These are phyloP conservation scores for Filosporella fistucella DNA, from an alignment of 495 filamentous ascomycete genomes.

Conservation along the genomic window DNA sequence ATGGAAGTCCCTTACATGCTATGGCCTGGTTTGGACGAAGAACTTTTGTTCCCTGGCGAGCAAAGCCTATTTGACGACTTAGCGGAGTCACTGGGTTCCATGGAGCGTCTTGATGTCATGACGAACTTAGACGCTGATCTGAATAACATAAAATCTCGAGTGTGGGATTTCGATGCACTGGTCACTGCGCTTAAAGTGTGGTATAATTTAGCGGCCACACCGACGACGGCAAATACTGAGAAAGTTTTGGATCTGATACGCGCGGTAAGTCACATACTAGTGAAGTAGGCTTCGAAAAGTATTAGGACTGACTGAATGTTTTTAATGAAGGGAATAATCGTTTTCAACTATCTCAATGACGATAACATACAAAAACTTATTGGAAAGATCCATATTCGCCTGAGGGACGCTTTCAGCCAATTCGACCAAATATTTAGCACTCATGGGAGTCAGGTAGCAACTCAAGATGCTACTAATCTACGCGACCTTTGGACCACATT, in stretches of 20 bases:
- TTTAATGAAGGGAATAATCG: not conserved
- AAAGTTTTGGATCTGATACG: not conserved
- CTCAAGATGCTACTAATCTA: not conserved
- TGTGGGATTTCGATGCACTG: not conserved
- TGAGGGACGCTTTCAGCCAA: not conserved
- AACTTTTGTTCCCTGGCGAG: not conserved
- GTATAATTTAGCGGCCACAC: not conserved
- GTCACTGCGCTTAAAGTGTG: not conserved
- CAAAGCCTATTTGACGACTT: not conserved
- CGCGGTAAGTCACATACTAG: not conserved
- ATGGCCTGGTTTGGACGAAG: not conserved
- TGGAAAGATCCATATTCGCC: not conserved
- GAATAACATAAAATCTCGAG: not conserved
- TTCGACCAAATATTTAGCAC: not conserved
- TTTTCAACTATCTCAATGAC: not conserved
- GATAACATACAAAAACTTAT: not conserved
- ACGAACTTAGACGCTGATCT: not conserved
- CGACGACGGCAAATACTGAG: not conserved
- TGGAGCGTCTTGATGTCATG: not conserved
- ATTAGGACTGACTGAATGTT: not conserved
- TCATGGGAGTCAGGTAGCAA: not conserved
- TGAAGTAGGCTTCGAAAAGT: not conserved
- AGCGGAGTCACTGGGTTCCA: not conserved
- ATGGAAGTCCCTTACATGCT: not conserved
- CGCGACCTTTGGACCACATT: not conserved